Percentiles rank a stretch among this genome's conserved stretches.
phyloP scores from a whole-genome alignment of 1,284 basidiomycete genomes.

The Omphalotus olearius region DNA sequence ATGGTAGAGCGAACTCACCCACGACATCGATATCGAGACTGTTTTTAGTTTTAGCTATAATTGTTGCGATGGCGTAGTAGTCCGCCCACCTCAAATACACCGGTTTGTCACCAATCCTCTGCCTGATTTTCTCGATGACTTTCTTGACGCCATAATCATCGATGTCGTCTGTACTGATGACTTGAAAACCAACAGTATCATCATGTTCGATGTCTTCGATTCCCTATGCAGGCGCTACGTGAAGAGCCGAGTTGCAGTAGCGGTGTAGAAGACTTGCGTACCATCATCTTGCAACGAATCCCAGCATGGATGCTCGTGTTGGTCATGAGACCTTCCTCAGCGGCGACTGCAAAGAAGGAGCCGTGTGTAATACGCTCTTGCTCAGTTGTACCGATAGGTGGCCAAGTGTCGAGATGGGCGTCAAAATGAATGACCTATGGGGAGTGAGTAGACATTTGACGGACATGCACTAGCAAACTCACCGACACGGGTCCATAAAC shows the following conservation, averaged over 20 bases:
- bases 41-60: too few relatives aligned
- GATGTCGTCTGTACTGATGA: slow-evolving; percentile 18
- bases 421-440: slow-evolving; percentile 61
- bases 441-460: background rate
- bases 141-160: slow-evolving; percentile 21
- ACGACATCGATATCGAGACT: slow-evolving; percentile 20
- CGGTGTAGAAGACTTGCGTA: slow-evolving; percentile 23
- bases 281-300: slow-evolving; percentile 55
- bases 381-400: slow-evolving; percentile 31
- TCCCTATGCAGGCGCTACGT: slow-evolving; percentile 28
- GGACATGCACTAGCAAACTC: background rate
- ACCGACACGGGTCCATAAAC: slow-evolving; percentile 57
- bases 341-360: slow-evolving; percentile 59
- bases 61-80: background rate
- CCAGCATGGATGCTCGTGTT: slow-evolving; percentile 65
- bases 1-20: slow-evolving; percentile 1
- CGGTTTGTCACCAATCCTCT: slow-evolving; percentile 20
- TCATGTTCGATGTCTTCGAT: slow-evolving; percentile 18
- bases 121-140: slow-evolving; percentile 20
- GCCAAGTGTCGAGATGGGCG: slow-evolving; percentile 44
- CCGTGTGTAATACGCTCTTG: slow-evolving; percentile 58
- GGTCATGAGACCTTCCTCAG: slow-evolving; percentile 54
- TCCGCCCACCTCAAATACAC: slow-evolving; percentile 18
- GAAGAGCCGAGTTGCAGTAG: background rate
- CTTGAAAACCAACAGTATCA: slow-evolving; percentile 16